Evolutionary conservation across 176 grass and related monocot genomes (phyloP).

Genomic region (Raddia distichophylla): DNA sequence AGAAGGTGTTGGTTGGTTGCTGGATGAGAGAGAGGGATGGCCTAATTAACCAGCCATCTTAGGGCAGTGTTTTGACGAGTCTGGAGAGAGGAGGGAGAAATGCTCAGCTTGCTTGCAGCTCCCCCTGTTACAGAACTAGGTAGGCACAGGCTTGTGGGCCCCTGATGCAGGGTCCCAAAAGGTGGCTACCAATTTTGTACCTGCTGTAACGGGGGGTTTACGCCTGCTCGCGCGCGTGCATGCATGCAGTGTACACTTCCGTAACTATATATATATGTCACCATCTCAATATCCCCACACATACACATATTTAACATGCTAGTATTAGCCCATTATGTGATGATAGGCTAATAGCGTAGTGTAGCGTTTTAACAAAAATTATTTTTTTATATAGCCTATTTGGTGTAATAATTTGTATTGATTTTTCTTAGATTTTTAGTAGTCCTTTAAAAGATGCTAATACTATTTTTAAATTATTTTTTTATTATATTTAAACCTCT

Average conservation of each 20-base stretch:
- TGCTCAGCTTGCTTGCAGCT: slow-evolving; percentile 9
- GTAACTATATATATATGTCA: slow-evolving; percentile 19
- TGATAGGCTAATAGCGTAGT: no score
- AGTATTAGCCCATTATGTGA: no score
- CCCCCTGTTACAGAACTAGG: slow-evolving; percentile 49
- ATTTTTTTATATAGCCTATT: no score
- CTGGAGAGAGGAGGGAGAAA: neutral
- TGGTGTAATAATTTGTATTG: no score
- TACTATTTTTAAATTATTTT: no score
- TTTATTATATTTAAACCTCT: no score
- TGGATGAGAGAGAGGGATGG: slow-evolving; percentile 15
- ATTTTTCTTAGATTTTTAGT: no score
- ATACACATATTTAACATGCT: neutral
- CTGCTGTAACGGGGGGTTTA: slow-evolving; percentile 41
- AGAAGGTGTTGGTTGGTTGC: neutral
- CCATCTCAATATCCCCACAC: neutral
- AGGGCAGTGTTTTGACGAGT: slow-evolving; percentile 44
- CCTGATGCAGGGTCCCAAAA: neutral
- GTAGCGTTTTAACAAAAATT: no score
- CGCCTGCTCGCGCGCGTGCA: slow-evolving; percentile 24
- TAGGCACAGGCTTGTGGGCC: slow-evolving; percentile 9
- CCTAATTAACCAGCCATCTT: slow-evolving; percentile 35
- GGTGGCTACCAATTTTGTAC: slow-evolving; percentile 63
- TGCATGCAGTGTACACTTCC: slow-evolving; percentile 22
- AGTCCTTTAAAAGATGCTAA: no score